Conservation (phyloP, 345 rosid species). For the Raphanus raphanistrum region DNA sequence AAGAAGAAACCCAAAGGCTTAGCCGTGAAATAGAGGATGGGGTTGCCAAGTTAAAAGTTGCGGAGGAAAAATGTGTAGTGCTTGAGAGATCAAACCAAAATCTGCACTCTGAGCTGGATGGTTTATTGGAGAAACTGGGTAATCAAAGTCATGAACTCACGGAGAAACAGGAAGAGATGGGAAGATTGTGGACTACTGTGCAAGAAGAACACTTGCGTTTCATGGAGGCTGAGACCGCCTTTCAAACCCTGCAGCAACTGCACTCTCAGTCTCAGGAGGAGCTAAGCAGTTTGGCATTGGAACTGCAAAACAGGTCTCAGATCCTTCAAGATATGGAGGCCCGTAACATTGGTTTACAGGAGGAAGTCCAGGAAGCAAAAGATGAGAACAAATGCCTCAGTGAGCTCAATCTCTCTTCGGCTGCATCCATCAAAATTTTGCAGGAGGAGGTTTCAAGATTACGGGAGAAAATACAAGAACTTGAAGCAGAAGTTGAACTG, state of each 20-base stretch:
- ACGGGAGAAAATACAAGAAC: constrained; percentile 71
- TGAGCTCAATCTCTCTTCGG: constrained; percentile 70
- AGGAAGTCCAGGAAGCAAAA: constrained; percentile 57
- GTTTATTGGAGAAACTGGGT: constrained; percentile 56
- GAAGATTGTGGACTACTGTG: constrained; percentile 78
- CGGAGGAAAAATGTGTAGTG: constrained; percentile 76
- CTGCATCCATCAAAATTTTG: constrained; percentile 62
- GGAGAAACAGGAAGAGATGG: constrained; percentile 88
- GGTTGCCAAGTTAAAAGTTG: constrained; percentile 60
- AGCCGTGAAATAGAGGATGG: constrained; percentile 68
- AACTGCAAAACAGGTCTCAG: constrained; percentile 62
- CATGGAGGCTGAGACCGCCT: constrained; percentile 95
- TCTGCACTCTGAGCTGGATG: constrained; percentile 70
- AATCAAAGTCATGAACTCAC: constrained; percentile 70
- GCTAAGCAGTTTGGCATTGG: constrained; percentile 63
- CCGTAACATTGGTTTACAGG: constrained; percentile 53
- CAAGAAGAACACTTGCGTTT: constrained; percentile 89
- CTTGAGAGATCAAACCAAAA: constrained; percentile 78
- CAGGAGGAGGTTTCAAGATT: constrained; percentile 68
- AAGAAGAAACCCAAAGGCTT: constrained; percentile 74
- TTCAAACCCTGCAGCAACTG: constrained; percentile 89
- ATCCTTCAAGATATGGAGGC: constrained; percentile 65
- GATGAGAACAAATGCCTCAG: constrained; percentile 59
- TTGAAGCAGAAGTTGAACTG: constrained; percentile 90
- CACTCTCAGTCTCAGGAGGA: constrained; percentile 97